Conservation (phyloP, 768 basidiomycete species). For the Russula emetica region DNA sequence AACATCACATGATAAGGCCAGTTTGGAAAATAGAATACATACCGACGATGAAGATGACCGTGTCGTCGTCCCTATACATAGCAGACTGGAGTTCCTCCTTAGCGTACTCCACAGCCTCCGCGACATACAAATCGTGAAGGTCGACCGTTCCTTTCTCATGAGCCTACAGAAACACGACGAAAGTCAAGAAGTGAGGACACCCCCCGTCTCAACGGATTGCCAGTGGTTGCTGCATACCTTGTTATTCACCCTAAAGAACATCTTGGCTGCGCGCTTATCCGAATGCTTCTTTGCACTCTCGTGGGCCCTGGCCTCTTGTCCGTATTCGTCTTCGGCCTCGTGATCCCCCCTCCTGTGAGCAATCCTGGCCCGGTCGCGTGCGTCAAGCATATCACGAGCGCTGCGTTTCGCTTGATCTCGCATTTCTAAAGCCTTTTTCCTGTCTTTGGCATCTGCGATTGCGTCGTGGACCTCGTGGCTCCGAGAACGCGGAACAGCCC, state of each 20-base stretch:
- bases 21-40: background rate
- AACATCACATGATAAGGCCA: too few species aligned
- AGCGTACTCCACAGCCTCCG: slow-evolving; percentile 14
- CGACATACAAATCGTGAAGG: slow-evolving; percentile 15
- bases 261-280: slow-evolving; percentile 5
- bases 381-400: background rate
- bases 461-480: background rate
- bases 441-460: background rate
- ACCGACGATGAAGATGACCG: slow-evolving; percentile 17
- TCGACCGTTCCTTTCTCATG: slow-evolving; percentile 7
- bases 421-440: background rate
- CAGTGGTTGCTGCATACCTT: slow-evolving; percentile 6
- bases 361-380: background rate
- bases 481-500: background rate
- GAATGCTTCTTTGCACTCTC: background rate
- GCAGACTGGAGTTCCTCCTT: slow-evolving; percentile 5
- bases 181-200: background rate
- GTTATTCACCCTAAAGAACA: slow-evolving; percentile 15
- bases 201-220: background rate
- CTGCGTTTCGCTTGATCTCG: slow-evolving; percentile 1
- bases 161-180: background rate
- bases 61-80: background rate
- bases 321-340: background rate
- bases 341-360: background rate
- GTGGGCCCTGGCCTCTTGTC: background rate